Evolutionary conservation across 257 asterid species (phyloP).

Genomic region (Osmanthus fragrans): DNA sequence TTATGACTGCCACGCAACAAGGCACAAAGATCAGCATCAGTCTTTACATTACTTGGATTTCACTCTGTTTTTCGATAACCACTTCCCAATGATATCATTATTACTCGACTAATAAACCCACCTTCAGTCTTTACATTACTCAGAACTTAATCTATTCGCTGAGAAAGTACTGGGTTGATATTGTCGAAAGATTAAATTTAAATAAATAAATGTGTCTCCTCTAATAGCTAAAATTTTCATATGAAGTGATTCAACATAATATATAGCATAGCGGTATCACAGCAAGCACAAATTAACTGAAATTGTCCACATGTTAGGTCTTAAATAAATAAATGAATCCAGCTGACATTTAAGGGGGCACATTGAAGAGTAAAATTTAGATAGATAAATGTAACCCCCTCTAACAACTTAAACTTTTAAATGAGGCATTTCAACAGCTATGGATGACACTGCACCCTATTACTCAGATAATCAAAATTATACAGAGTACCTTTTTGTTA

Average conservation of each 20-base stretch:
- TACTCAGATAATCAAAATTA: too few relatives aligned
- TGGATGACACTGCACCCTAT: too few relatives aligned
- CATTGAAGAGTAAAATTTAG: too few relatives aligned
- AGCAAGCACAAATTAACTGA: too few relatives aligned
- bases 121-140: background rate
- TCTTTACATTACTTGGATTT: background rate
- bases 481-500: background rate
- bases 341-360: background rate
- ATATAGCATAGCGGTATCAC: background rate
- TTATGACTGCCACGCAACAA: slow-evolving; percentile 4
- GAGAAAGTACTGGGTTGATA: background rate
- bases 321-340: background rate
- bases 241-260: background rate
- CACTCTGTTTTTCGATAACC: background rate
- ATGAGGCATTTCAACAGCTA: background rate
- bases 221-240: too few relatives aligned
- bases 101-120: background rate
- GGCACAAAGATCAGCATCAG: background rate
- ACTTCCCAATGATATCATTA: background rate
- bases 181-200: background rate
- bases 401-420: background rate
- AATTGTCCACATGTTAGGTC: background rate
- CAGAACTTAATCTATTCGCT: background rate
- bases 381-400: too few relatives aligned
- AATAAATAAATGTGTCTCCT: too few relatives aligned